Conservation (phyloP, 768 basidiomycete species). For the Gymnopilus junonius region DNA sequence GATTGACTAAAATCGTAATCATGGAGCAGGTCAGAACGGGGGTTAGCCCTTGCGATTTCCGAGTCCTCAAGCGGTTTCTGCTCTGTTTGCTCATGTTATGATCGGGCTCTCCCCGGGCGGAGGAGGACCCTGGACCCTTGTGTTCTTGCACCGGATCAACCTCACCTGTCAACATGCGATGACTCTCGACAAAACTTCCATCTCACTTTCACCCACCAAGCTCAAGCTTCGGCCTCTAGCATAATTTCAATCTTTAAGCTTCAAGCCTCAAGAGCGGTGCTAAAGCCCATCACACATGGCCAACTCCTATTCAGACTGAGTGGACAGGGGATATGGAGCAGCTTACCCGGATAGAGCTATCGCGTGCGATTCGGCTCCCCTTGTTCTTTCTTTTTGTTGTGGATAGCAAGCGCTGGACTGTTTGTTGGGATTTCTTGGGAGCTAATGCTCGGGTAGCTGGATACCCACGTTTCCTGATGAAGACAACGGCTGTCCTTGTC, state of each 20-base stretch:
- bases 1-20: too few relatives aligned
- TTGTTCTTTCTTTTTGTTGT: conserved; percentile 11
- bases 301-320: neutral
- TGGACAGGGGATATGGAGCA: neutral
- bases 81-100: neutral
- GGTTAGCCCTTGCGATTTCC: too few relatives aligned
- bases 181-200: too few relatives aligned
- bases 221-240: neutral
- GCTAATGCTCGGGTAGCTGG: neutral
- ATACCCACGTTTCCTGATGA: conserved; percentile 4
- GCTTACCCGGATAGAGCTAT: neutral
- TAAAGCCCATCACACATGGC: neutral
- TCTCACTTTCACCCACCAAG: neutral
- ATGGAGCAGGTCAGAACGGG: too few relatives aligned
- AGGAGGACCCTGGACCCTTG: neutral
- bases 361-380: neutral
- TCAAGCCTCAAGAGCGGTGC: neutral
- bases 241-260: too few relatives aligned
- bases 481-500: conserved; percentile 9
- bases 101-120: neutral
- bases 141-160: neutral
- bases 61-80: neutral
- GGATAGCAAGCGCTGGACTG: neutral
- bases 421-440: neutral
- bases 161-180: neutral